Base-by-base conservation (phyloP, 805 yeast species). In the Candida maris region DNA sequence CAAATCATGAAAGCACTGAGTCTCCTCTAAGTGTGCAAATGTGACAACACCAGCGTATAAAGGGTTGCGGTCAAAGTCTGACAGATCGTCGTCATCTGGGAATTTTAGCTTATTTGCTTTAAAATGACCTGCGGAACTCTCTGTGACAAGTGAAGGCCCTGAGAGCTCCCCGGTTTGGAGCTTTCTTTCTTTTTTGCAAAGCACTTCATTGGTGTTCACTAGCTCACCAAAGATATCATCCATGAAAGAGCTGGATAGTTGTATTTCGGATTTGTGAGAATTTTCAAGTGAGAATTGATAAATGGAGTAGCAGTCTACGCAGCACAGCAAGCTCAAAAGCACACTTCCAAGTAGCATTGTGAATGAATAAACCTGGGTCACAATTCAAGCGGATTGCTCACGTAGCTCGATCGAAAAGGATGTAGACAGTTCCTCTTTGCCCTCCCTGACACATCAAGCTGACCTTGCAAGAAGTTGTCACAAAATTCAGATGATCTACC, bases 41-140 rank as follows among this genome's bases (percentile, higher is more conserved):
- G 81, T 70, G 15, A 71, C 61, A 24, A 75, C 68, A 4, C 81
- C 81, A 2, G 78, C 75, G 46, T 71, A 73, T 12, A 55, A 34
- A 3, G 48, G 44, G 3, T 1, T 14, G 7, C 33, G 37, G 8
- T 37, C 38, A 27, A 58, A 41, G 31, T 66, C 71, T 3, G 56
- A 42, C 9, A 67, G 52, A 31, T 66, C 67, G 35, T 67, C 66
- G 22, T 59, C 56, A 18, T 48, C 43, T 1, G 73, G 72, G 2
- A 55, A 52, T 3, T 46, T 38, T 14, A 62, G 17, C 27, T 46
- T 51, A 29, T 56, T 52, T 19, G 44, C 41, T 15, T 32, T 37
- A 32, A 50, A 54, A 3, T 22, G 42, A 26, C 35, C 35, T 21
- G 38, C 34, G 13, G 32, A 17, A 14, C 4, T 17, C 4, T 43